Conservation (phyloP, 176 grass and related monocot genomes). For the Elymus sibiricus region DNA sequence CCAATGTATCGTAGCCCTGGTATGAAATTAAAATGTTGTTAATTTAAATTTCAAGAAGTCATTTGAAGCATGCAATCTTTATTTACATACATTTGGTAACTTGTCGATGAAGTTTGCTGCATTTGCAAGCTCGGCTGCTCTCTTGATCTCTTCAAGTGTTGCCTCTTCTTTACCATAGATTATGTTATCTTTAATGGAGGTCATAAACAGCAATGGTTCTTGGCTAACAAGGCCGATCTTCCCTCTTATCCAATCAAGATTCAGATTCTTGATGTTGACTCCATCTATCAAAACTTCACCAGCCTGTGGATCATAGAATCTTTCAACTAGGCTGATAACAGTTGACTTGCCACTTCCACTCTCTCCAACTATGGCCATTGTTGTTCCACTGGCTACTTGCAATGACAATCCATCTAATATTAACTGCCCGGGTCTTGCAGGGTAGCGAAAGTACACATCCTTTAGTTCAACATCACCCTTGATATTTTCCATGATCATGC, state of each 20-base stretch:
- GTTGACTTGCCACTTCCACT: slow-evolving; percentile 97
- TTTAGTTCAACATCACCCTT: slow-evolving; percentile 63
- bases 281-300: slow-evolving; percentile 64
- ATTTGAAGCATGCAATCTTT: neutral
- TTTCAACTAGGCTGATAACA: slow-evolving; percentile 51
- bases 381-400: slow-evolving; percentile 54
- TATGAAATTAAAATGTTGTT: slow-evolving; percentile 10
- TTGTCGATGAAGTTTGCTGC: slow-evolving; percentile 66
- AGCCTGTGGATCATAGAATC: slow-evolving; percentile 55
- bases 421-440: slow-evolving; percentile 62
- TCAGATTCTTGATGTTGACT: slow-evolving; percentile 53
- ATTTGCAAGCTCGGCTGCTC: slow-evolving; percentile 57
- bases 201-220: slow-evolving; percentile 57
- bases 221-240: slow-evolving; percentile 70
- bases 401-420: slow-evolving; percentile 70
- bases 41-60: neutral
- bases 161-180: slow-evolving; percentile 54
- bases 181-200: slow-evolving; percentile 59
- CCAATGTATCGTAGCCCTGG: slow-evolving; percentile 85
- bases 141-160: slow-evolving; percentile 52
- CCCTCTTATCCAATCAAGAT: slow-evolving; percentile 55
- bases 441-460: slow-evolving; percentile 69
- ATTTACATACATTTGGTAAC: slow-evolving; percentile 44
- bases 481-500: slow-evolving; percentile 49
- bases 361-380: slow-evolving; percentile 86